These are phyloP conservation scores for Hansenula sp. DNA, from an alignment of 1,139 yeast species.

Conservation along the genomic window DNA sequence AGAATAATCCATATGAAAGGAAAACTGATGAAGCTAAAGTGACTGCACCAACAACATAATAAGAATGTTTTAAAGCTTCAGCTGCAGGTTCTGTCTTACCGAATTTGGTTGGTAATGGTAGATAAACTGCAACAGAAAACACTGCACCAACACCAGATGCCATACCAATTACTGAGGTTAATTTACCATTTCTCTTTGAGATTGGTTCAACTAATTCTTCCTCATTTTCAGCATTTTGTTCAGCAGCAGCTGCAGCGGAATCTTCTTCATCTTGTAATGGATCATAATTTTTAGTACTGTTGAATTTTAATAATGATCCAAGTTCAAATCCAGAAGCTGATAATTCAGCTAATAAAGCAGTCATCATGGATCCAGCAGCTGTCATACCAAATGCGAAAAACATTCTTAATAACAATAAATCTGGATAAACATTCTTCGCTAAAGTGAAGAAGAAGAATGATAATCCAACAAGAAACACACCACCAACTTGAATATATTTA, in stretches of 20 bases:
- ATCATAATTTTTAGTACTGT: not conserved
- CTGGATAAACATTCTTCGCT: constrained; percentile 40
- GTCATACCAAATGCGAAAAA: constrained; percentile 61
- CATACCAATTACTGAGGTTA: constrained; percentile 58
- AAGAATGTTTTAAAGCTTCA: constrained; percentile 43
- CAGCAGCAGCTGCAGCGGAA: constrained; percentile 61
- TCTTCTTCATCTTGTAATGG: constrained; percentile 6
- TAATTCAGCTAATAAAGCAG: constrained; percentile 51
- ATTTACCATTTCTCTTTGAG: constrained; percentile 42
- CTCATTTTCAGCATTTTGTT: constrained; percentile 3
- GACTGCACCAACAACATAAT: constrained; percentile 41
- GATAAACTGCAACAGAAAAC: constrained; percentile 44
- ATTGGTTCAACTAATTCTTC: constrained; percentile 48
- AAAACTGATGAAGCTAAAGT: constrained; percentile 37
- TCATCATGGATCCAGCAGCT: constrained; percentile 40
- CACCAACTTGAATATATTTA: constrained; percentile 43
- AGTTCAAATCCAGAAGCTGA: constrained; percentile 35
- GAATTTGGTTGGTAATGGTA: constrained; percentile 33
- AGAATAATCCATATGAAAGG: constrained; percentile 44
- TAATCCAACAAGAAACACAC: constrained; percentile 43
- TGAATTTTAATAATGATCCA: constrained; percentile 14
- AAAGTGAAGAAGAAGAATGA: constrained; percentile 48
- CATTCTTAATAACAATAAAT: constrained; percentile 45
- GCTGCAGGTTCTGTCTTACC: constrained; percentile 41
- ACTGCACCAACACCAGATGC: constrained; percentile 68